Evolutionary conservation across 345 rosid genomes (phyloP).

Genomic region (Adansonia digitata): DNA sequence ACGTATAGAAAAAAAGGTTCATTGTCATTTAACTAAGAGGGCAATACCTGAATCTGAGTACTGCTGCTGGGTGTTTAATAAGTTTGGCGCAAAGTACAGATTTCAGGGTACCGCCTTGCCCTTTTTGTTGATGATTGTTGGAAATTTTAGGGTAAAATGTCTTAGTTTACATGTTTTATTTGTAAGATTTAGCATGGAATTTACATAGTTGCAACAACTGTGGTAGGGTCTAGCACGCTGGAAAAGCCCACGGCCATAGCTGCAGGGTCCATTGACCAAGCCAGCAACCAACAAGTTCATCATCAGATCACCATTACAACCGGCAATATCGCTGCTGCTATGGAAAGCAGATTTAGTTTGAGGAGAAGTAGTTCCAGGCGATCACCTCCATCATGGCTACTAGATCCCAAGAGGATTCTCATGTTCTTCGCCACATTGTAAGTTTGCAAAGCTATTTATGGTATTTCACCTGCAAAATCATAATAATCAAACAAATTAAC

Average conservation of each 20-base stretch:
- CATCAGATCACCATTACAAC: slow-evolving; percentile 82
- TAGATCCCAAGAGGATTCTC: slow-evolving; percentile 85
- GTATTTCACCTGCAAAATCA: background rate
- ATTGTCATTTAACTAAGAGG: background rate
- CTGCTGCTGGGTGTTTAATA: slow-evolving; percentile 1
- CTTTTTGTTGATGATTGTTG: background rate
- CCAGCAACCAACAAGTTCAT: slow-evolving; percentile 39
- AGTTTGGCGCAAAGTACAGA: background rate
- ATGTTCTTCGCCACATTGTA: slow-evolving; percentile 86
- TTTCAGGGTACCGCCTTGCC: background rate
- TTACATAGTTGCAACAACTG: slow-evolving; percentile 8
- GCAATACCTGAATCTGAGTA: background rate
- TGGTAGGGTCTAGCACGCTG: slow-evolving; percentile 44
- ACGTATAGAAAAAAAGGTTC: background rate
- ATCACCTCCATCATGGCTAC: slow-evolving; percentile 45
- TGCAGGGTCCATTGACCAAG: slow-evolving; percentile 34
- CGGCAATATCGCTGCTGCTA: slow-evolving; percentile 26
- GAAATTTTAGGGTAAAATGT: slow-evolving; percentile 2
- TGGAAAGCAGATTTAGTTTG: slow-evolving; percentile 38
- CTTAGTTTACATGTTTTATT: background rate
- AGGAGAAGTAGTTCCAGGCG: slow-evolving; percentile 74
- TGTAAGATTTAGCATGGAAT: slow-evolving; percentile 11
- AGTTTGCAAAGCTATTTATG: slow-evolving; percentile 21
- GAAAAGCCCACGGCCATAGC: slow-evolving; percentile 37
- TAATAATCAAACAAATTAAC: background rate